Conservation (phyloP, 352 stramenopile genomes). For the Pythium pyrilobum region DNA sequence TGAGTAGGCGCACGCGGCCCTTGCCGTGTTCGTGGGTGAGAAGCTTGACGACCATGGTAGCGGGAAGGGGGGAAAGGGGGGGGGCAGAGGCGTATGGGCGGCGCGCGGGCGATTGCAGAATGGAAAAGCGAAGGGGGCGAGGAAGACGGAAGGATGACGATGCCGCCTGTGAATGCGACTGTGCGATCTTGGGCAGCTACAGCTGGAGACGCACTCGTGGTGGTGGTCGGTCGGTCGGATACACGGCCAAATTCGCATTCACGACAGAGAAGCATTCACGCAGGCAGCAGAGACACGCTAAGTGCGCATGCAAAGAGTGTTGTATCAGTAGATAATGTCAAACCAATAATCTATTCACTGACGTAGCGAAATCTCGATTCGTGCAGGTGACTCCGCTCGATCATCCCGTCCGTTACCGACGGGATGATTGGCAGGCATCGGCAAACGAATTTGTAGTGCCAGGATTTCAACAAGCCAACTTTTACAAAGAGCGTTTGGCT, state of each 20-base stretch:
- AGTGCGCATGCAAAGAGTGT: background rate
- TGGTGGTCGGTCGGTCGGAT: slow-evolving; percentile 13
- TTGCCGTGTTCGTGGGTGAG: slow-evolving; percentile 79
- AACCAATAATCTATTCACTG: background rate
- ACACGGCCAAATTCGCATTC: slow-evolving; percentile 28
- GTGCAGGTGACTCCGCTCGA: too few species aligned
- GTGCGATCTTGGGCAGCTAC: background rate
- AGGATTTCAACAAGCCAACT: too few species aligned
- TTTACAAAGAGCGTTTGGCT: too few species aligned
- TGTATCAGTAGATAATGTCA: background rate
- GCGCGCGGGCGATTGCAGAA: slow-evolving; percentile 26
- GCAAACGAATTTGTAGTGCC: too few species aligned
- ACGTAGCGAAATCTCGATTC: background rate
- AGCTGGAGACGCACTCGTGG: too few species aligned
- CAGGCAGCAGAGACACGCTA: slow-evolving; percentile 3
- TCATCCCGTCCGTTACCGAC: too few species aligned
- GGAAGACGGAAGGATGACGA: background rate
- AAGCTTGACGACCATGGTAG: slow-evolving; percentile 67
- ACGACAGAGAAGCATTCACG: slow-evolving; percentile 3
- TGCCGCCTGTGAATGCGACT: slow-evolving; percentile 3
- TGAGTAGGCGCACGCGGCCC: slow-evolving; percentile 81
- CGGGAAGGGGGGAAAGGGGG: background rate
- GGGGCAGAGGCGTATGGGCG: background rate
- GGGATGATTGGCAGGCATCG: too few species aligned
- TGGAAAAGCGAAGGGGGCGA: slow-evolving; percentile 10